Evolutionary conservation across 1,284 basidiomycete species (phyloP), one percentile per base, ranked within the genome.

Genomic region (Laetiporus sulphureus): DNA sequence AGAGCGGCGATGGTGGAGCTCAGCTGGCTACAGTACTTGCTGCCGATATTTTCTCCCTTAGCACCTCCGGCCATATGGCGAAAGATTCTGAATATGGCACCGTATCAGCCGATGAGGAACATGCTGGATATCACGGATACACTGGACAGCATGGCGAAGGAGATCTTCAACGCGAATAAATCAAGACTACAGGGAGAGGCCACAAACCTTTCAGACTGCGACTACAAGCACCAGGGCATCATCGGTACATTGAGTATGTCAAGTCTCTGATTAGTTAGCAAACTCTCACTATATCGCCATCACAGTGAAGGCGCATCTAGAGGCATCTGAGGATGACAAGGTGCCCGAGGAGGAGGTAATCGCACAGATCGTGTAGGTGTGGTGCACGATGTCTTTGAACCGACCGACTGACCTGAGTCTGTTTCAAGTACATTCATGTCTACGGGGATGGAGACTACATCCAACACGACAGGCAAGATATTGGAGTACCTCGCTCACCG

Each of bases 171-270:
- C 11, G 38, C 33, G 38, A 57, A 55, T n/a, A n/a, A 49, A 52
- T 50, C 30, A 36, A 25, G 2, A 53, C 50, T 11, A 21, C 55
- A 16, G 25, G 34, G 20, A 36, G 30, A 3, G 50, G 50, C 2
- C 47, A 53, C 30, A 50, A 55, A 18, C 48, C 30, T 3, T 19
- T 51, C n/a, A 43, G 46, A 27, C 29, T 41, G 21, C 44, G 54
- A 21, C 19, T 57, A 38, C 2, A 47, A 55, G 13, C 52, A 49
- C 11, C 52, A 54, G 45, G 55, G 55, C 33, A 33, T 57, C 15
- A 55, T 57, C 50, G 52, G 51, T 31, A 43, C 55, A 11, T 29
- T 57, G 6, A 31, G 55, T 55, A 32, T 6, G 53, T 48, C 7
- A n/a, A n/a, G n/a, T n/a, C n/a, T n/a, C n/a, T n/a, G n/a, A n/a